These are phyloP conservation scores for Westerdykella aurantiaca DNA, from an alignment of 2,329 filamentous ascomycete species.

Conservation along the genomic window DNA sequence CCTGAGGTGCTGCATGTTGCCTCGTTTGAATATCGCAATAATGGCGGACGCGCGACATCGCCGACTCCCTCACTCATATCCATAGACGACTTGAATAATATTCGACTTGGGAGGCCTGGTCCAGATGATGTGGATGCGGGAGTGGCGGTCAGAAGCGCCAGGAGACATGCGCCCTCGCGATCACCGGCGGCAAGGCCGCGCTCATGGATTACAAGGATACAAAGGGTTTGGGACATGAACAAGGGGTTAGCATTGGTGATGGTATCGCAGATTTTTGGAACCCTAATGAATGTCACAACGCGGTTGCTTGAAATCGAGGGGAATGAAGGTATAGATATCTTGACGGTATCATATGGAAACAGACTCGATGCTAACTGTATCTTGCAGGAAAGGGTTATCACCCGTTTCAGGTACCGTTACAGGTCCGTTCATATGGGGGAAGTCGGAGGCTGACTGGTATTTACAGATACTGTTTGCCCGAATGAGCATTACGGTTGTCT, in stretches of 20 bases:
- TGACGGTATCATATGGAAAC: background rate
- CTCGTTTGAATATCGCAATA: conserved; percentile 19
- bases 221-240: conserved; percentile 56
- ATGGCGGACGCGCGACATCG: conserved; percentile 28
- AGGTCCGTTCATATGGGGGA: background rate
- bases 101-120: conserved; percentile 19
- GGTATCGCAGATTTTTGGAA: conserved; percentile 71
- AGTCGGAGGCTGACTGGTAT: background rate
- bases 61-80: conserved; percentile 31
- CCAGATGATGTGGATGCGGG: conserved; percentile 13
- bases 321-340: conserved; percentile 45
- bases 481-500: conserved; percentile 66
- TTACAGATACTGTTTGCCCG: conserved; percentile 68
- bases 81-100: conserved; percentile 29
- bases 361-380: no score
- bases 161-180: conserved; percentile 5
- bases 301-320: conserved; percentile 65
- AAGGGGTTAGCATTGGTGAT: conserved; percentile 69
- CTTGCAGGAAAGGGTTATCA: conserved; percentile 58
- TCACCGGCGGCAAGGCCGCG: conserved; percentile 16
- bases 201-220: conserved; percentile 16
- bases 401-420: conserved; percentile 59
- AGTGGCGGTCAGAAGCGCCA: conserved; percentile 12
- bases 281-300: conserved; percentile 78
- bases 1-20: conserved; percentile 23